Evolutionary conservation across 139 green algal species (phyloP).

Genomic region (Prasinococcaceae sp.): DNA sequence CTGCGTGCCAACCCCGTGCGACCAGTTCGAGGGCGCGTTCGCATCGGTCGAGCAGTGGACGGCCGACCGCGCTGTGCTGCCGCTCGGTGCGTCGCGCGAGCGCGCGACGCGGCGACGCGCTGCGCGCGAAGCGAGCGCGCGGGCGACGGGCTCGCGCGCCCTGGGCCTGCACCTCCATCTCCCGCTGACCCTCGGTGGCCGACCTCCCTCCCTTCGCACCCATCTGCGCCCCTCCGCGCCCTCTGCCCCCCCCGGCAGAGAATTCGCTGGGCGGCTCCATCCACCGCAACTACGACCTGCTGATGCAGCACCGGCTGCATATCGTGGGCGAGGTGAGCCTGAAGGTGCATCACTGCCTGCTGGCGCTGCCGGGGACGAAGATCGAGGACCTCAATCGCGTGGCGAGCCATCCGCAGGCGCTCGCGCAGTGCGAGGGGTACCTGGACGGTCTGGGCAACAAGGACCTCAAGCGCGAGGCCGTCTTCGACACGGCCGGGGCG

Average conservation of each 20-base stretch:
- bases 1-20: constrained; percentile 66
- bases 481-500: constrained; percentile 85
- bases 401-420: constrained; percentile 71
- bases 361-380: constrained; percentile 69
- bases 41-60: constrained; percentile 42
- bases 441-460: constrained; percentile 9
- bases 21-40: constrained; percentile 91
- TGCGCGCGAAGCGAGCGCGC: too few species aligned
- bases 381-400: constrained; percentile 64
- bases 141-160: too few species aligned
- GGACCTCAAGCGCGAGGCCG: constrained; percentile 61
- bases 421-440: constrained; percentile 30
- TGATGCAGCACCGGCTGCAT: constrained; percentile 44
- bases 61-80: constrained; percentile 54
- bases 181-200: too few species aligned
- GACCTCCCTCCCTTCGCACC: too few species aligned
- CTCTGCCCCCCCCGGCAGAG: too few species aligned
- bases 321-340: constrained; percentile 58
- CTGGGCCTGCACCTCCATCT: too few species aligned
- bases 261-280: constrained; percentile 70
- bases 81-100: too few species aligned
- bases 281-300: constrained; percentile 77
- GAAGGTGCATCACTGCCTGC: constrained; percentile 83
- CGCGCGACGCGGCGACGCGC: too few species aligned
- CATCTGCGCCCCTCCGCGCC: too few species aligned